Base-by-base conservation (phyloP, 2,329 filamentous ascomycete species). In the Trichoderma aggressivum region DNA sequence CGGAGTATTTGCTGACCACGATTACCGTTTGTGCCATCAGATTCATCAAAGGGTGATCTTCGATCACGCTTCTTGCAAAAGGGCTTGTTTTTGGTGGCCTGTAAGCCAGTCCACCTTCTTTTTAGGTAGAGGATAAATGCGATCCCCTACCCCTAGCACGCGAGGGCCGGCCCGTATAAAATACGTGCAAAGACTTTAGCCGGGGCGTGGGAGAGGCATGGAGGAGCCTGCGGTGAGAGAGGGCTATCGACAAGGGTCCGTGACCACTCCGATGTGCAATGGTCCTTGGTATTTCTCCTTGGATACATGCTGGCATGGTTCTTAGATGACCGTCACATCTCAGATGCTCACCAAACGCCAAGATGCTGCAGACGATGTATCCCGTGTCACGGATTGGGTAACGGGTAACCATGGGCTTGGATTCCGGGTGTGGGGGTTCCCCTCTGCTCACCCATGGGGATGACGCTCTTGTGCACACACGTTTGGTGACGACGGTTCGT, bases 361-460 rank as follows among this genome's bases (percentile, higher is more conserved):
- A 34, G 56, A 53, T 36, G 62, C 43, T 55, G 65, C 65, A 69
- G 56, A 43, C 39, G 14, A 61, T 50, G 65, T 39, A 69, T 69
- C 65, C 55, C 65, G 65, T 69, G 39, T 69, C 65, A 69, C 65
- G 56, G 65, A 69, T 60, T 14, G 16, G 65, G 65, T 61, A 69
- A 69, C 65, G 65, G 65, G 65, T 61, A 69, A 61, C 65, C 65
- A 28, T 69, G 65, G 56, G 36, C 65, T 60, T 69, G 65, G 65
- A 53, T 69, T 69, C 65, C 65, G 65, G 65, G 65, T 34, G 65
- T 69, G 65, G 65, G 65, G 65, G 65, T 69, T 69, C 18, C 56
- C 21, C 7, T 53, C 7, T 60, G 55, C 65, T 69, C 39, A 36
- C 18, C 24, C 24, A 47, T 24, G 55, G 55, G 53, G 53, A 60